Percentiles rank a stretch among this genome's conserved stretches.
Evolutionary conservation across 257 asterid genomes (phyloP).

Genomic region (Plantago elongata): DNA sequence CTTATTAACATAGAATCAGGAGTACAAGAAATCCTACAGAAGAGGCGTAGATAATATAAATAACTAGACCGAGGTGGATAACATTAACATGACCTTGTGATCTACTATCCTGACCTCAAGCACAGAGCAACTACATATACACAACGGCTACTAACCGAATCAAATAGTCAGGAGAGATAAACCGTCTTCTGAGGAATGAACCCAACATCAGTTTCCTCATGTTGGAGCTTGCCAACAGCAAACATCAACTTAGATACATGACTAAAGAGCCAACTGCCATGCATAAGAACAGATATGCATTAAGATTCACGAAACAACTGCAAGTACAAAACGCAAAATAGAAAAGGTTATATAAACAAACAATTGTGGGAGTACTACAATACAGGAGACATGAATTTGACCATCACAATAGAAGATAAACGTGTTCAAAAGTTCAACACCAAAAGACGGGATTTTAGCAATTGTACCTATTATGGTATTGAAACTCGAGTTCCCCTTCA

Average conservation of each 20-base stretch:
- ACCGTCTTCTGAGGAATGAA: neutral
- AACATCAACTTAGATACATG: conserved; percentile 5
- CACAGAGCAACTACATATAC: conserved; percentile 25
- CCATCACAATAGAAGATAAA: neutral
- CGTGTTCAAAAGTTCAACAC: neutral
- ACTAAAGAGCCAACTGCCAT: neutral
- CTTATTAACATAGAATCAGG: neutral
- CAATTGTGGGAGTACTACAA: no score
- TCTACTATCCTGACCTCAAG: conserved; percentile 13
- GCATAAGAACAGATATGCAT: no score
- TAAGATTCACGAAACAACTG: no score
- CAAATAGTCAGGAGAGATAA: conserved; percentile 3
- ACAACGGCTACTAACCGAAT: conserved; percentile 25
- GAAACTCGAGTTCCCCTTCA: conserved; percentile 44
- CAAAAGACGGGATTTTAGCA: conserved; percentile 13
- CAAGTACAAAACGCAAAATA: no score
- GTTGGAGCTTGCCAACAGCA: conserved; percentile 17
- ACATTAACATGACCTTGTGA: conserved; percentile 3
- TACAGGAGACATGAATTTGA: neutral
- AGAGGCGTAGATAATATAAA: neutral
- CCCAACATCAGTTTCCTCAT: conserved; percentile 4
- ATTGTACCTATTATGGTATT: conserved; percentile 43
- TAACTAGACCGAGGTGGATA: conserved; percentile 6
- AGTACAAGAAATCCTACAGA: neutral
- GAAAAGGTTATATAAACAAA: no score